These are phyloP conservation scores for Fragosphaeria purpurea DNA, from an alignment of 2,329 filamentous ascomycete species.

Conservation along the genomic window DNA sequence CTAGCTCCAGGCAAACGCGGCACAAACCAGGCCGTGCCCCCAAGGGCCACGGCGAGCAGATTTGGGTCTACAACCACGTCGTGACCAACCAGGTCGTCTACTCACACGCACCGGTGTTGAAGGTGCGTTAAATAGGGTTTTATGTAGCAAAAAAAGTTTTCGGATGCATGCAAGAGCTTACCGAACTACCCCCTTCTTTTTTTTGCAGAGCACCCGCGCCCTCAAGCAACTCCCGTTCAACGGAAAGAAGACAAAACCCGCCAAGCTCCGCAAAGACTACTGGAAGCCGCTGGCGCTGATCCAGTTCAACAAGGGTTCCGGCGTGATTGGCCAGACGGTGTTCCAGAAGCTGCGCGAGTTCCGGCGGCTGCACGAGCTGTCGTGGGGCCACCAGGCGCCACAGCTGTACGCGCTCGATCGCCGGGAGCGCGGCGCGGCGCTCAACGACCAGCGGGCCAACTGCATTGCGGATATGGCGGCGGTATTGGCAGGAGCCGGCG, in stretches of 20 bases:
- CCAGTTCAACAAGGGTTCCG: slow-evolving; percentile 42
- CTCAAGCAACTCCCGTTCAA: slow-evolving; percentile 44
- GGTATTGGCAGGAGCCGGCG: slow-evolving; percentile 41
- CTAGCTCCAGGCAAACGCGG: too few species aligned
- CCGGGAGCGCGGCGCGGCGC: slow-evolving; percentile 36
- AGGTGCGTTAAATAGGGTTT: slow-evolving; percentile 25
- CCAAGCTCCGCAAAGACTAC: slow-evolving; percentile 56
- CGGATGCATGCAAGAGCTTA: too few species aligned
- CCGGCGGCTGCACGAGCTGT: slow-evolving; percentile 50
- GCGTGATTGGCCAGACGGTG: slow-evolving; percentile 45
- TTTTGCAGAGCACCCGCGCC: slow-evolving; percentile 18
- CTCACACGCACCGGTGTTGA: slow-evolving; percentile 34
- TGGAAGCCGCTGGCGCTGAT: slow-evolving; percentile 54
- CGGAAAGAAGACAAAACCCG: slow-evolving; percentile 56
- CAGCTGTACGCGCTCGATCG: slow-evolving; percentile 32
- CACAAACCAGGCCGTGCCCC: slow-evolving; percentile 10
- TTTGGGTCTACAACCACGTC: slow-evolving; percentile 46
- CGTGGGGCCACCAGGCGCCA: slow-evolving; percentile 38
- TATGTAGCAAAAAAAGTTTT: too few species aligned
- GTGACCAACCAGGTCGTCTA: slow-evolving; percentile 42
- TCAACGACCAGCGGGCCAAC: slow-evolving; percentile 53
- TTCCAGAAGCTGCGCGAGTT: slow-evolving; percentile 58
- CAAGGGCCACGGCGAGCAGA: slow-evolving; percentile 43
- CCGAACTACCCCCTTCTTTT: not conserved
- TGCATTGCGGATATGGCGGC: slow-evolving; percentile 54